phyloP scores from a whole-genome alignment of 805 yeast species.

The Ogataea dorogensis region DNA sequence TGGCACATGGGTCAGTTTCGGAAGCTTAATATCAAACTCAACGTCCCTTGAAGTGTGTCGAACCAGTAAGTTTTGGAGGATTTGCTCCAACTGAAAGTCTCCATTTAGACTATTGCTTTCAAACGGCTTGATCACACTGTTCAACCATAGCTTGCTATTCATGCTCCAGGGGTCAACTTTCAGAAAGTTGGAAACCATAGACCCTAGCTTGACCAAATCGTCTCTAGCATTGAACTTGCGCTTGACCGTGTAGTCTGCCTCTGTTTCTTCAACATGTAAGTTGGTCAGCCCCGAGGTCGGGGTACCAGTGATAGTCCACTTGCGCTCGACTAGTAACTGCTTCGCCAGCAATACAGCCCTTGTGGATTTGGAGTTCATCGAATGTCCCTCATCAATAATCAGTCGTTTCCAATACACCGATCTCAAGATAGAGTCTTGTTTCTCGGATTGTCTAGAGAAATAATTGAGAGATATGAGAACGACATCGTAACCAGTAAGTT shows the following conservation, averaged over 20 bases:
- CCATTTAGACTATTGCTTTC: slow-evolving; percentile 40
- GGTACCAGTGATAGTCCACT: slow-evolving; percentile 76
- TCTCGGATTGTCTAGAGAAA: slow-evolving; percentile 42
- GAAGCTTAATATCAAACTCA: slow-evolving; percentile 53
- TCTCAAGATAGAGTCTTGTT: slow-evolving; percentile 37
- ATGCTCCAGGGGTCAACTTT: slow-evolving; percentile 57
- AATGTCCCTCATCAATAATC: slow-evolving; percentile 76
- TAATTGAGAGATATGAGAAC: slow-evolving; percentile 49
- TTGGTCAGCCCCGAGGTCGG: slow-evolving; percentile 71
- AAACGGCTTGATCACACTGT: slow-evolving; percentile 48
- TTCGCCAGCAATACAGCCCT: slow-evolving; percentile 49
- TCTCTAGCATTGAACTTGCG: slow-evolving; percentile 49
- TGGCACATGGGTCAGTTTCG: slow-evolving; percentile 57
- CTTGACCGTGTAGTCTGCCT: slow-evolving; percentile 44
- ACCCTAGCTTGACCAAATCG: slow-evolving; percentile 55
- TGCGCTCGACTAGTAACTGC: slow-evolving; percentile 52
- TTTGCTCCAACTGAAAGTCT: slow-evolving; percentile 37
- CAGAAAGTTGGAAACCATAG: slow-evolving; percentile 50
- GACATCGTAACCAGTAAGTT: slow-evolving; percentile 47
- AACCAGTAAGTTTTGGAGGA: slow-evolving; percentile 50
- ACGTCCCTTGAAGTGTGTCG: slow-evolving; percentile 57
- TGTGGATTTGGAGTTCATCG: slow-evolving; percentile 52
- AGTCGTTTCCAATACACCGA: slow-evolving; percentile 63
- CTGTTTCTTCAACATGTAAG: slow-evolving; percentile 43
- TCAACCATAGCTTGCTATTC: slow-evolving; percentile 47